Evolutionary conservation across 2,329 filamentous ascomycete genomes (phyloP).

Genomic region (Diaporthe longicolla): DNA sequence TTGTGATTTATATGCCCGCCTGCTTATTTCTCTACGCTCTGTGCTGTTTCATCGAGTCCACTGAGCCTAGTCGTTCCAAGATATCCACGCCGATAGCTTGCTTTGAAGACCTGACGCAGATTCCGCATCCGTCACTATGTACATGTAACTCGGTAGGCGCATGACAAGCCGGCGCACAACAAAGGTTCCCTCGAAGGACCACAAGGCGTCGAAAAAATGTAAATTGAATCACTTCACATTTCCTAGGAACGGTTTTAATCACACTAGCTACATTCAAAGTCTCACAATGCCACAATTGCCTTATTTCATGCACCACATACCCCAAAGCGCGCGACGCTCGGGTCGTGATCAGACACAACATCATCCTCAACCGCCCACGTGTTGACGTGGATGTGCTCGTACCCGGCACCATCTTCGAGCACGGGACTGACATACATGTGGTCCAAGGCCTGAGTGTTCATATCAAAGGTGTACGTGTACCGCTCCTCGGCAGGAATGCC

Average conservation of each 20-base stretch:
- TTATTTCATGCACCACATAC: constrained; percentile 60
- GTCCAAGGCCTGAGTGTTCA: constrained; percentile 78
- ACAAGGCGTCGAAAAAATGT: too few relatives aligned
- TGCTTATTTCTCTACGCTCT: too few relatives aligned
- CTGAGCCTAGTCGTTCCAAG: too few relatives aligned
- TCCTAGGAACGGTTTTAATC: neutral
- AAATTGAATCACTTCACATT: too few relatives aligned
- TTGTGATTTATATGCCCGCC: too few relatives aligned
- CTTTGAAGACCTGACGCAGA: too few relatives aligned
- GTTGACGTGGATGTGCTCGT: constrained; percentile 80
- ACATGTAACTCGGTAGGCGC: too few relatives aligned
- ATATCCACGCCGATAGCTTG: too few relatives aligned
- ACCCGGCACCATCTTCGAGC: constrained; percentile 60
- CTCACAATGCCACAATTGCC: neutral
- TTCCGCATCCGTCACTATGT: too few relatives aligned
- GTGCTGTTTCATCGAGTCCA: too few relatives aligned
- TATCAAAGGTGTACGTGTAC: constrained; percentile 80
- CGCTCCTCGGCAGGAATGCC: constrained; percentile 68
- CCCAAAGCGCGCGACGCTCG: constrained; percentile 74
- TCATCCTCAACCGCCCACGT: constrained; percentile 73
- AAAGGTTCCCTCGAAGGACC: too few relatives aligned
- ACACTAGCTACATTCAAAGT: neutral
- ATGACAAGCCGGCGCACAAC: too few relatives aligned
- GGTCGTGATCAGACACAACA: constrained; percentile 78
- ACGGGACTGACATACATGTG: constrained; percentile 76